Base-by-base conservation (phyloP, 768 basidiomycete genomes). In the Pleurotus salmoneostramineus region DNA sequence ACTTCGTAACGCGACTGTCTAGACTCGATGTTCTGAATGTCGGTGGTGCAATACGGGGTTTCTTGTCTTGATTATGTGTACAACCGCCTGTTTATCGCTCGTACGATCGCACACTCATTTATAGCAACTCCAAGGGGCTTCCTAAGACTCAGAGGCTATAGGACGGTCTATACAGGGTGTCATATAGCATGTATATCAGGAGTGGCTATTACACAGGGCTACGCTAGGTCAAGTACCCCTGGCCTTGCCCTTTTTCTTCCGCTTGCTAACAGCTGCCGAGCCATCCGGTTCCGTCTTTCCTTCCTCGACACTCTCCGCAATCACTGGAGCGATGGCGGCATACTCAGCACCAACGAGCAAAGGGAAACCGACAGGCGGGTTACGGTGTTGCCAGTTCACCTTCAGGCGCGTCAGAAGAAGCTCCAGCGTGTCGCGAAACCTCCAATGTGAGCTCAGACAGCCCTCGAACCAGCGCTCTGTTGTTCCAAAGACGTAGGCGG, bases 21-120 rank as follows among this genome's bases (percentile, higher is more conserved):
- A 89, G 88, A 68, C 76, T 97, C 63, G 95, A 97, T 67, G 85
- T 92, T 6, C 76, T 88, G 60, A 95, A 93, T 64, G 93, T 98
- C 0, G 94, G 94, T 6, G 89, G 94, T 1, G 95, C 94, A 1
- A 88, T 98, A 56, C 81, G 91, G 60, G 95, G 95, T 0, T 96
- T 97, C 76, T 73, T 97, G 63, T 85, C 83, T 10, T 89, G 44
- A 56, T 35, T 17, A 10, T 6, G 21, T 27, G n/a, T 27, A 27
- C 21, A 27, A 27, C 21, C 21, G 21, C 21, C 21, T 27, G 21
- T 27, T 3, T 27, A 27, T 27, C 21, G 21, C 21, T 27, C 21
- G 21, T 27, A 27, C 21, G 21, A 27, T 27, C 21, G 21, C 21
- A 8, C 31, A 14, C 33, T 14, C 34, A 56, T 42, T 35, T 17